These are phyloP conservation scores for Pseudogymnoascus sp. DNA, from an alignment of 2,329 filamentous ascomycete species.

Conservation along the genomic window DNA sequence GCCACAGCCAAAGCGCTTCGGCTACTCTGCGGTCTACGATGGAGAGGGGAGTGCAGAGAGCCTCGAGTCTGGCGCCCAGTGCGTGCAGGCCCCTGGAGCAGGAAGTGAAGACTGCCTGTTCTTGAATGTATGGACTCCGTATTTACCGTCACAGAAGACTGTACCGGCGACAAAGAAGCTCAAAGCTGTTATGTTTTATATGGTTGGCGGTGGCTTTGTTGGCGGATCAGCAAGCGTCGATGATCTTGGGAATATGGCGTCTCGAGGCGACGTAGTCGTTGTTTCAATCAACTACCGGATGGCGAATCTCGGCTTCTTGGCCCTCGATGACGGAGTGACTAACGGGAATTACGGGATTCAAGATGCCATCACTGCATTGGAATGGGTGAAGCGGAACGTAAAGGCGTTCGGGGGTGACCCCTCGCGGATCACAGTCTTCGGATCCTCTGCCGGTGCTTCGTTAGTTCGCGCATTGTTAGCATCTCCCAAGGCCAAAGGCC, in stretches of 20 bases:
- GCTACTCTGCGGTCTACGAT: conserved; percentile 37
- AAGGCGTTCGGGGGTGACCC: conserved; percentile 38
- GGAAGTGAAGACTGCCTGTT: conserved; percentile 27
- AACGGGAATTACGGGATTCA: conserved; percentile 26
- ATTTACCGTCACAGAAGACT: conserved; percentile 18
- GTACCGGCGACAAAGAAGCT: conserved; percentile 38
- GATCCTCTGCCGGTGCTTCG: conserved; percentile 42
- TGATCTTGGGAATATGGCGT: conserved; percentile 23
- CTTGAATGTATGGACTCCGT: conserved; percentile 32
- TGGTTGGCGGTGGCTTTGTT: conserved; percentile 28
- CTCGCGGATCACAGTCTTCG: conserved; percentile 38
- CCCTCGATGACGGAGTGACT: conserved; percentile 42
- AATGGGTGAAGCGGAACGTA: conserved; percentile 42
- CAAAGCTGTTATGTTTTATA: conserved; percentile 29
- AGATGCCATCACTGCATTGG: conserved; percentile 3
- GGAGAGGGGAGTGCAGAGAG: conserved; percentile 36
- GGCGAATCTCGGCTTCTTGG: conserved; percentile 29
- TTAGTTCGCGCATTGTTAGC: conserved; percentile 40
- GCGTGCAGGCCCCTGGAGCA: conserved; percentile 32
- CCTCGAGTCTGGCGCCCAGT: conserved; percentile 36
- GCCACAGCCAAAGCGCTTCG: conserved; percentile 18
- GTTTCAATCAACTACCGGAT: conserved; percentile 24
- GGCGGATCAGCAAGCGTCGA: conserved; percentile 20
- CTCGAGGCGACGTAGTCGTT: conserved; percentile 23
- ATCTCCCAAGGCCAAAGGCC: conserved; percentile 26